Base-by-base conservation (phyloP, 2,329 filamentous ascomycete species). In the Aspergillus persii region DNA sequence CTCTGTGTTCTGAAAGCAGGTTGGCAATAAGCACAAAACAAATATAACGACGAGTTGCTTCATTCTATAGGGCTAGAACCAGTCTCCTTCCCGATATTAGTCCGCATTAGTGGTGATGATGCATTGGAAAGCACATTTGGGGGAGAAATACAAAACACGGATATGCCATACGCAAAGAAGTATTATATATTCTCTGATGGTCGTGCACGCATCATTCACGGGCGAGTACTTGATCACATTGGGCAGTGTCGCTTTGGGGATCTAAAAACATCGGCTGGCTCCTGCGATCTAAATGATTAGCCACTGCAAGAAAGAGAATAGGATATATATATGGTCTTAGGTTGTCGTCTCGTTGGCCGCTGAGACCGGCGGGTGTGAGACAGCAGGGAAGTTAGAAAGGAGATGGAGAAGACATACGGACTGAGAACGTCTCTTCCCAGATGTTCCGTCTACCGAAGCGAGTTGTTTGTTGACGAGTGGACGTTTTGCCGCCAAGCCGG, bases 371-470 rank as follows among this genome's bases (percentile, higher is more conserved):
- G 15, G 36, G 15, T 8, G 36, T 6, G 8, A 41, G 4, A 41
- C 12, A 41, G 11, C 3, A 12, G 30, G 15, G 12, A 15, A 6
- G 11, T n/a, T 4, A 39, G 36, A 5, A 41, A n/a, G 36, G 36
- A n/a, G 4, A 41, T 1, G 9, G 33, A 36, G 11, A 47, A 47
- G 18, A 56, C 64, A 55, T 67, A 71, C 69, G 44, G 66, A 69
- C n/a, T 56, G 54, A 49, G 68, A 65, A 39, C 65, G 63, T 56
- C 63, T 63, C 54, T 68, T 69, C 39, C 58, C 59, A 9, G 44
- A 31, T 18, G 29, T 11, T 29, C 31, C 57, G 33, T 29, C n/a
- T 39, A n/a, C 29, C 15, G 50, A 3, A 26, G 23, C 23, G n/a
- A 27, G 27, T 53, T 39, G 5, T 26, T n/a, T n/a, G 41, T 15